Evolutionary conservation across 129 eudicot genomes (phyloP), one percentile per base, ranked within the genome.

Genomic region (Cynara cardunculus): DNA sequence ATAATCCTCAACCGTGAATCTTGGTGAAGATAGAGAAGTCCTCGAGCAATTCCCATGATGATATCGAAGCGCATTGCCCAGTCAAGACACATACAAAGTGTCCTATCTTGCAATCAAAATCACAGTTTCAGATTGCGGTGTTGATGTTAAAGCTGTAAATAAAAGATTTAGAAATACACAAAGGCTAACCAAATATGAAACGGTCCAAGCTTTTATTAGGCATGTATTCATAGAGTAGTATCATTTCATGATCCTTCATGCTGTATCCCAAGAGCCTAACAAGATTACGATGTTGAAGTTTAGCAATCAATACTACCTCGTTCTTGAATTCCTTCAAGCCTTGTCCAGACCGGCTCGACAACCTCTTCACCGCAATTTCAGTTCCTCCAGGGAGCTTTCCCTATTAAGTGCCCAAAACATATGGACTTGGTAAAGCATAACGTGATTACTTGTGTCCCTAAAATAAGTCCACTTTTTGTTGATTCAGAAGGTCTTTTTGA

Each of bases 201-300:
- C 73, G 80, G 56, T 89, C 92, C 76, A 89, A 78, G 84, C 92
- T 89, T 86, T 81, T 83, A 41, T 41, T 41, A n/a, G 87, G 87
- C 92, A 86, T 84, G 83, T 86, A 89, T 77, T 89, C 92, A 13
- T 89, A 89, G 25, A 89, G 27, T 62, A 86, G 64, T 39, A 89
- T 86, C 79, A 76, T 76, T 83, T 89, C 92, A 11, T 73, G 84
- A 27, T 83, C 77, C 77, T 84, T 71, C 28, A 75, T 83, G 73
- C 92, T 84, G 69, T 86, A 89, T 16, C 92, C 92, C 83, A 84
- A 25, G 2, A 86, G 76, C 80, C 79, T 86, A 11, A 89, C 88
- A 76, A 89, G 92, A 80, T 89, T 89, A 10, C 92, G 85, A 81
- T 89, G 88, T 66, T 89, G 90, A 28, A 86, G 88, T 87, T 84